phyloP scores from a whole-genome alignment of 2,329 filamentous ascomycete species.

The Rugonectria rugulosa region DNA sequence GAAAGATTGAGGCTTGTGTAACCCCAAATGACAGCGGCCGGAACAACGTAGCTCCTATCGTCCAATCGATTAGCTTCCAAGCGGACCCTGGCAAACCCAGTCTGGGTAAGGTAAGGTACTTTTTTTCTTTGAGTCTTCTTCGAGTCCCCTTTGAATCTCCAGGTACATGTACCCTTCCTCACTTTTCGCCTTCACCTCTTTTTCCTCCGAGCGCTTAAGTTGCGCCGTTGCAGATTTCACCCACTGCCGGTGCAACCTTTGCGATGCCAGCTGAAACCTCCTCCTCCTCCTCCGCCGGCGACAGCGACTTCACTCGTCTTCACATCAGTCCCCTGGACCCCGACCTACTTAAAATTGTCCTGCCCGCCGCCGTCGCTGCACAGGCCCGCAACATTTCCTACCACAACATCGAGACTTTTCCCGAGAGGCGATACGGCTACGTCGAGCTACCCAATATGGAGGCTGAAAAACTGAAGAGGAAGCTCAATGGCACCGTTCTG shows the following conservation, averaged over 20 bases:
- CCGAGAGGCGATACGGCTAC: slow-evolving; percentile 90
- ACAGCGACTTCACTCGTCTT: slow-evolving; percentile 55
- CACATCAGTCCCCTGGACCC: slow-evolving; percentile 89
- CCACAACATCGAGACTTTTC: slow-evolving; percentile 85
- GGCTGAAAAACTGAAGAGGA: slow-evolving; percentile 90
- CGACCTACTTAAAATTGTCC: slow-evolving; percentile 73
- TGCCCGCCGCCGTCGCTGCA: slow-evolving; percentile 72
- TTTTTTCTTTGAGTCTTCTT: slow-evolving; percentile 29
- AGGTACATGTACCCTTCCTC: no score
- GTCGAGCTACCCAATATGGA: slow-evolving; percentile 82
- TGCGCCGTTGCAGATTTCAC: slow-evolving; percentile 30
- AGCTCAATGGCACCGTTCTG: slow-evolving; percentile 84
- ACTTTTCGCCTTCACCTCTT: background rate
- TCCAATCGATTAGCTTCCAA: no score
- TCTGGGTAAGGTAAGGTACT: slow-evolving; percentile 20
- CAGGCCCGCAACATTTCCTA: slow-evolving; percentile 84
- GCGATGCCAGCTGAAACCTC: slow-evolving; percentile 37
- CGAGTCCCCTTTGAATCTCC: no score
- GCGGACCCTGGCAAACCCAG: background rate
- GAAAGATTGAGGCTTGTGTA: no score
- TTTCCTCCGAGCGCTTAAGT: slow-evolving; percentile 19
- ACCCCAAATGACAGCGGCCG: no score
- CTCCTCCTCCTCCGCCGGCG: slow-evolving; percentile 20
- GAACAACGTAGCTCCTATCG: slow-evolving; percentile 36
- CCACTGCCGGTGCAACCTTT: slow-evolving; percentile 13